phyloP scores from a whole-genome alignment of 139 green algal species.

The Tetradesmus lagerheimii region DNA sequence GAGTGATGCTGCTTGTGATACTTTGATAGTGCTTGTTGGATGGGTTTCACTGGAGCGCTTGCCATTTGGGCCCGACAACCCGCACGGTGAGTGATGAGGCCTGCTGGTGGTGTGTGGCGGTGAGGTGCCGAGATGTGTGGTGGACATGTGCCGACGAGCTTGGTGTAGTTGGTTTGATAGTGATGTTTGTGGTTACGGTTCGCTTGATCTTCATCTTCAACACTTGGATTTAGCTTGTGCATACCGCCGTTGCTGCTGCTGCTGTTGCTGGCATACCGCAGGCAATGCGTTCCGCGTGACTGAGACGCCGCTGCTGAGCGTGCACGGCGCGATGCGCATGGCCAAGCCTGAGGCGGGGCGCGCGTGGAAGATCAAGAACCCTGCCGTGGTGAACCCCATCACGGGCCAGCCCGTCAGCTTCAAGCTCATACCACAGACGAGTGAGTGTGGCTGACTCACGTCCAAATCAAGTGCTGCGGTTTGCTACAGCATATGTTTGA shows the following conservation, averaged over 20 bases:
- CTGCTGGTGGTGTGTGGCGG: no score
- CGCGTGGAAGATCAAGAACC: slow-evolving; percentile 77
- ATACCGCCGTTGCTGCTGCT: not conserved
- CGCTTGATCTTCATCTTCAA: no score
- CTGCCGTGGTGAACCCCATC: slow-evolving; percentile 63
- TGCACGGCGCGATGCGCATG: slow-evolving; percentile 55
- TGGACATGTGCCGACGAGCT: no score
- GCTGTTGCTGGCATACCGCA: not conserved
- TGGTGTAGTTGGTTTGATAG: no score
- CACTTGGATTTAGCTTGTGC: no score
- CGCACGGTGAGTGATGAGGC: slow-evolving; percentile 67
- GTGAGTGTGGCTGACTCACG: slow-evolving; percentile 23
- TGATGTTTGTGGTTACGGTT: no score
- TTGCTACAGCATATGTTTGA: not conserved
- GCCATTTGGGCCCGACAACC: slow-evolving; percentile 79
- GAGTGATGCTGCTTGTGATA: no score
- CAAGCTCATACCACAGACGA: slow-evolving; percentile 77
- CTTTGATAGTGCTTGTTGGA: no score
- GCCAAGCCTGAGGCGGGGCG: slow-evolving; percentile 7
- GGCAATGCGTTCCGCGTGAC: slow-evolving; percentile 51
- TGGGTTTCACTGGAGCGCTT: no score
- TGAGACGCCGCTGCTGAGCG: slow-evolving; percentile 76
- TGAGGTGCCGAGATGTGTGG: no score
- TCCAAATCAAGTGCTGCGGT: not conserved
- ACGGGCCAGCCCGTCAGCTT: slow-evolving; percentile 73